Percentiles rank a stretch among this genome's conserved stretches.
phyloP scores from a whole-genome alignment of 371 early-diverging fungal species.

The Entomophthora muscae region DNA sequence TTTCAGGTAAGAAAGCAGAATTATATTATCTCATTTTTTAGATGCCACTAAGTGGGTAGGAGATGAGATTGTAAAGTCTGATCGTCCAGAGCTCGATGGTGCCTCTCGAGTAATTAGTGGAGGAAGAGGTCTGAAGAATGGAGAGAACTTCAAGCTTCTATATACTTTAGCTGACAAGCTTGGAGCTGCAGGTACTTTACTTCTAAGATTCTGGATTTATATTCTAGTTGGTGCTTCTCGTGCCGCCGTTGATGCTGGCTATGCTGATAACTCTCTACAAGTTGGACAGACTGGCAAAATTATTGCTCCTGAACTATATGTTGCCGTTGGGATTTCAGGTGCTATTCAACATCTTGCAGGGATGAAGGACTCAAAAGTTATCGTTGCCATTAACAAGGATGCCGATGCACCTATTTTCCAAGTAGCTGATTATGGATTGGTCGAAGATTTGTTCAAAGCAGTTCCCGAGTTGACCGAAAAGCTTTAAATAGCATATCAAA shows the following conservation, averaged over 20 bases:
- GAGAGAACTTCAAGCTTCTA: conserved; percentile 85
- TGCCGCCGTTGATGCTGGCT: conserved; percentile 96
- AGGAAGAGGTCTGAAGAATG: conserved; percentile 92
- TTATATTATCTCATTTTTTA: conserved; percentile 7
- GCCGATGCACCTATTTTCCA: conserved; percentile 97
- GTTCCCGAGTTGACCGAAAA: conserved; percentile 89
- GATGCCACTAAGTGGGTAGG: conserved; percentile 59
- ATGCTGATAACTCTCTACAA: conserved; percentile 88
- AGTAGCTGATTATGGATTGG: conserved; percentile 92
- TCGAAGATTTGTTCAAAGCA: conserved; percentile 86
- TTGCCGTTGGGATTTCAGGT: conserved; percentile 92
- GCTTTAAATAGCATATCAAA: no score
- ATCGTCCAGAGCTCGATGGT: conserved; percentile 81
- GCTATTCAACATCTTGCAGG: conserved; percentile 97
- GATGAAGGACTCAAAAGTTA: conserved; percentile 97
- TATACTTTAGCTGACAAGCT: conserved; percentile 88
- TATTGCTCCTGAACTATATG: conserved; percentile 88
- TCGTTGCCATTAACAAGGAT: conserved; percentile 97
- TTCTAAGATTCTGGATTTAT: background rate
- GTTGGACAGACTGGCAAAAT: conserved; percentile 98
- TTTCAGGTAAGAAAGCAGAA: conserved; percentile 10
- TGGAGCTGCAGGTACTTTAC: conserved; percentile 67
- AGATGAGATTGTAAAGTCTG: conserved; percentile 84
- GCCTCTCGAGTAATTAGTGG: conserved; percentile 87
- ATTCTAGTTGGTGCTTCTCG: conserved; percentile 85